Percentiles rank a stretch among this genome's conserved stretches.
These are phyloP conservation scores for Venturiaceae sp. DNA, from an alignment of 2,329 filamentous ascomycete species.

Conservation along the genomic window DNA sequence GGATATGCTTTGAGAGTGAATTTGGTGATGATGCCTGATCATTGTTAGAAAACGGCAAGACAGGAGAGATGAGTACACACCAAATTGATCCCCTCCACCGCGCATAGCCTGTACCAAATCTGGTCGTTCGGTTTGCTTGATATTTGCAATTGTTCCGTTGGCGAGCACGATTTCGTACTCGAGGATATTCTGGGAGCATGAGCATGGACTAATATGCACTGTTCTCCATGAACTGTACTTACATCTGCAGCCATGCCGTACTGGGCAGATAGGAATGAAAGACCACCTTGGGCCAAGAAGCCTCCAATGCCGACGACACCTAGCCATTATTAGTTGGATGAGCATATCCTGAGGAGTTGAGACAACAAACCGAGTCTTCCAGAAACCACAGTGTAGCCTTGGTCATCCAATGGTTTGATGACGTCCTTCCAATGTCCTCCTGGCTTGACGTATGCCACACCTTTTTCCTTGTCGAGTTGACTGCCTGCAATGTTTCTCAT, in stretches of 20 bases:
- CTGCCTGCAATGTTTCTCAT: constrained; percentile 24
- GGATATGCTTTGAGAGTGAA: constrained; percentile 22
- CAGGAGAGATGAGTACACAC: constrained; percentile 18
- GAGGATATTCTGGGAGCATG: constrained; percentile 11
- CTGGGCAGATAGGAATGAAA: constrained; percentile 5
- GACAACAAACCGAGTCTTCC: constrained; percentile 15
- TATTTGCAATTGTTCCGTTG: constrained; percentile 16
- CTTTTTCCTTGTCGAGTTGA: constrained; percentile 22
- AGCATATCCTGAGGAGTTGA: background rate
- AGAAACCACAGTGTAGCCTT: constrained; percentile 24
- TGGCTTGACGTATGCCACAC: constrained; percentile 27
- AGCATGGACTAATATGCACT: background rate
- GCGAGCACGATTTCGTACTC: constrained; percentile 13
- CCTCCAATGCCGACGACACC: constrained; percentile 11
- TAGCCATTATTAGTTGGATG: background rate
- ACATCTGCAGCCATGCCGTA: constrained; percentile 9
- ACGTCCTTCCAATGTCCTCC: constrained; percentile 32
- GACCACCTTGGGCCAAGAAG: constrained; percentile 5
- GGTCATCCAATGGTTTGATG: constrained; percentile 21
- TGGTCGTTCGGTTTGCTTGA: constrained; percentile 16
- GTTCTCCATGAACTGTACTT: no score
- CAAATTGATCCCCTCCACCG: constrained; percentile 20
- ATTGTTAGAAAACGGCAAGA: constrained; percentile 8
- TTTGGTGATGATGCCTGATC: constrained; percentile 21
- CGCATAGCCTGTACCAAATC: constrained; percentile 19